Percentiles rank a stretch among this genome's conserved stretches.
phyloP scores from a whole-genome alignment of 345 rosid genomes.

The Citrus trifoliata region DNA sequence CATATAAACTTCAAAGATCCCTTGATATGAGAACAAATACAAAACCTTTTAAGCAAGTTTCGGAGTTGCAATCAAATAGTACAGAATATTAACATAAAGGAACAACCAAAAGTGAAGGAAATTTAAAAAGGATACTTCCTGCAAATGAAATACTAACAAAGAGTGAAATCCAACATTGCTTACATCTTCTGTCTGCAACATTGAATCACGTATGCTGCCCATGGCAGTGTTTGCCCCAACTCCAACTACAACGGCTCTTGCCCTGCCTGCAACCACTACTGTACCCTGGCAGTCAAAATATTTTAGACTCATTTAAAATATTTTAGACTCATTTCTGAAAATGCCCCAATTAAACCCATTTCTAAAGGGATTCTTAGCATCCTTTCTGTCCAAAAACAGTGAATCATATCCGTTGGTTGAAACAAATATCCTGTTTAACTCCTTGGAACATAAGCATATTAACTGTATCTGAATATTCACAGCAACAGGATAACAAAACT shows the following conservation, averaged over 20 bases:
- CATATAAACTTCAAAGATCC: background rate
- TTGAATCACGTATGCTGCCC: conserved; percentile 98
- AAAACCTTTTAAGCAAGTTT: conserved; percentile 3
- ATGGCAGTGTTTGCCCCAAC: conserved; percentile 97
- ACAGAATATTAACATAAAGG: background rate
- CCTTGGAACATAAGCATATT: background rate
- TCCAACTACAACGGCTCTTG: conserved; percentile 92
- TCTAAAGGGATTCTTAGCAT: background rate
- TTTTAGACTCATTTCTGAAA: conserved; percentile 4
- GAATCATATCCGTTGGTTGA: background rate
- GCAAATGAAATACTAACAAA: conserved; percentile 4
- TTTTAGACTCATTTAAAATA: conserved; percentile 19
- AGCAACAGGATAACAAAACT: conserved; percentile 17
- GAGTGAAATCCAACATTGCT: conserved; percentile 22
- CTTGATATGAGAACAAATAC: background rate
- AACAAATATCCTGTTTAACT: background rate
- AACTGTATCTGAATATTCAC: conserved; percentile 6
- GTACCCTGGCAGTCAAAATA: conserved; percentile 77
- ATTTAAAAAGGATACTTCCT: background rate
- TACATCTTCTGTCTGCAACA: conserved; percentile 93
- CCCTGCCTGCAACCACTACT: conserved; percentile 86
- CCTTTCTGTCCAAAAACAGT: background rate
- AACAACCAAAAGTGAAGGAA: background rate
- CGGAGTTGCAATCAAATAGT: background rate
- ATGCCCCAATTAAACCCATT: background rate